Evolutionary conservation across 139 green algal genomes (phyloP).

Genomic region (Dunaliella primolecta): DNA sequence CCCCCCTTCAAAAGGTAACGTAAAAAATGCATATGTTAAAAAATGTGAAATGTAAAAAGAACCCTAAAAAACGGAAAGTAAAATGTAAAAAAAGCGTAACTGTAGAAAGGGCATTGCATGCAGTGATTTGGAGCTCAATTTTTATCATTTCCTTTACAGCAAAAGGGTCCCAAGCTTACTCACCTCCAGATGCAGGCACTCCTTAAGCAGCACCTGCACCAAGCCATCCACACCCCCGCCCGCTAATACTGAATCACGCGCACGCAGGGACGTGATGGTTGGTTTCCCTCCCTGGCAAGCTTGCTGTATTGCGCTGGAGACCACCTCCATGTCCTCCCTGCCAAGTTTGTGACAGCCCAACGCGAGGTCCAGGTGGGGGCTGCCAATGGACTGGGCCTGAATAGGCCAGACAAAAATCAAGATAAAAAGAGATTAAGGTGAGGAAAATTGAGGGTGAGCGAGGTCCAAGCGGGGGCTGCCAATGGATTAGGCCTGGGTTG

Average conservation of each 20-base stretch:
- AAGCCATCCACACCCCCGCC: neutral
- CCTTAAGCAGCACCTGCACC: constrained; percentile 1
- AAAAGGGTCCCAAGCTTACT: no score
- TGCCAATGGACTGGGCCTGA: neutral
- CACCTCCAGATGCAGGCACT: neutral
- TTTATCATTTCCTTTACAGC: no score
- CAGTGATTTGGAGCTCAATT: no score
- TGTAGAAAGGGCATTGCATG: no score
- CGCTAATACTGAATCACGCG: neutral
- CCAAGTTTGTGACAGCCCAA: neutral
- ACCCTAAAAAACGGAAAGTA: no score
- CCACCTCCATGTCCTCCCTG: neutral
- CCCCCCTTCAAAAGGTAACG: no score
- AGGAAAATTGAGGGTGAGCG: no score
- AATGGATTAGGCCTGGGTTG: neutral
- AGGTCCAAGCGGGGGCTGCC: neutral
- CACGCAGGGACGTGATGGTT: constrained; percentile 2
- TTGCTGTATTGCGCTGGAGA: neutral
- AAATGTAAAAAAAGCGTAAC: no score
- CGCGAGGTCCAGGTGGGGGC: constrained; percentile 1
- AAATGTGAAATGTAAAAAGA: no score
- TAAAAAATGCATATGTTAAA: no score
- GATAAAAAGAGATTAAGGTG: no score
- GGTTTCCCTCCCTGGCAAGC: neutral
- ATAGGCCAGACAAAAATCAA: no score